Evolutionary conservation across 176 grass and related monocot species (phyloP), one percentile per base, ranked within the genome.

Genomic region (Triticum monococcum): DNA sequence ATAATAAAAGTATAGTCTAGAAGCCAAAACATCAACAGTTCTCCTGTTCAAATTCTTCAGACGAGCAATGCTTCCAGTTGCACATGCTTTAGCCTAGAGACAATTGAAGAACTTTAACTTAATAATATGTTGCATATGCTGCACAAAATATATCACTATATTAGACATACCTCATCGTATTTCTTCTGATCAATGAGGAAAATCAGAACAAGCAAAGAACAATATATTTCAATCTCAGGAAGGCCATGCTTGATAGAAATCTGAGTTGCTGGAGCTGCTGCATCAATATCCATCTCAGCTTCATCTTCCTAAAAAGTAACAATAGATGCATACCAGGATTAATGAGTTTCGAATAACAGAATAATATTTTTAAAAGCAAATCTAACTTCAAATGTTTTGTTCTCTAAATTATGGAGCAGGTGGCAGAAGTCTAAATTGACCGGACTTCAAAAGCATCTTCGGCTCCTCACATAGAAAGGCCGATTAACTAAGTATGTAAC

Each of bases 21-120:
- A 91, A 56, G 91, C 93, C 79, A 98, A 85, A 57, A 95, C 85
- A 89, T 95, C 95, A 26, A 98, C 89, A 24, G 95, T 95, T 93
- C 95, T 95, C 88, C 88, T 90, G 88, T 98, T 98, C 9, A 98
- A 50, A 79, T 88, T 98, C 91, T 84, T 98, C 64, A 98, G 65
- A 38, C 91, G 89, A 79, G 89, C 80, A 86, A 95, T 95, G 73
- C 89, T 93, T 81, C 91, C 83, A 52, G 89, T 92, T 69, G 89
- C 93, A 89, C 89, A 95, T 72, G 79, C 30, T 86, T 95, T 98
- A 87, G 93, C 91, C 93, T 98, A 85, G 18, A 74, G 14, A 77
- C 45, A 77, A 77, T 16, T 22, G 24, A 10, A 77, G 22, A 81
- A 67, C 16, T 35, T 41, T 60, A 78, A 18, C 35, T 12, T 43